A percentile compares a stretch with the other conserved stretches of the same genome.
phyloP scores from a whole-genome alignment of 352 stramenopile species.

The Peronospora belbahrii region DNA sequence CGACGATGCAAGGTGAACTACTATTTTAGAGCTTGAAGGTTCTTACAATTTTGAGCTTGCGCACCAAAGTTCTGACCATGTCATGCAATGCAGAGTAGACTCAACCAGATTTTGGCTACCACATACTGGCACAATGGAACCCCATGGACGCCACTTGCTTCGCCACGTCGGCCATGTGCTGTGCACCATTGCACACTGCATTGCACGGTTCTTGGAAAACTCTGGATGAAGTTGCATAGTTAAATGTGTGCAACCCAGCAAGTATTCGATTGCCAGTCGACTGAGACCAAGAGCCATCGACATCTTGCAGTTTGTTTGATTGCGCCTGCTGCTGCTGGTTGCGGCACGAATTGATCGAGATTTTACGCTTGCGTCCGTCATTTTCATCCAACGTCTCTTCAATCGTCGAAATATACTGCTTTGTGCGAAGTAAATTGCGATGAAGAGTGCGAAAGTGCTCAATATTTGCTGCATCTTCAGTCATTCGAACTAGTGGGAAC shows the following conservation, averaged over 20 bases:
- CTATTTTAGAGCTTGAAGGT: no score
- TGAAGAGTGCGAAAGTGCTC: conserved; percentile 34
- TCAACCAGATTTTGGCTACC: conserved; percentile 13
- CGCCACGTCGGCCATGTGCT: conserved; percentile 8
- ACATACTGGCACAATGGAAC: conserved; percentile 25
- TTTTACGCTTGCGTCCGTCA: conserved; percentile 31
- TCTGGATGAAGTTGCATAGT: conserved; percentile 29
- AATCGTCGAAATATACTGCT: neutral
- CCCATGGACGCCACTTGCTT: conserved; percentile 19
- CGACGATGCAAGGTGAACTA: no score
- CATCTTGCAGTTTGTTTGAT: conserved; percentile 5
- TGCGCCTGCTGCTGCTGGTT: conserved; percentile 16
- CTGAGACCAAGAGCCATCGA: conserved; percentile 5
- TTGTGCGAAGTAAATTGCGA: conserved; percentile 22
- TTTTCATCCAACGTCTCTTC: conserved; percentile 12
- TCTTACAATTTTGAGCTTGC: no score
- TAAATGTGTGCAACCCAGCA: conserved; percentile 30
- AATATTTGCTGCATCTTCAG: conserved; percentile 20
- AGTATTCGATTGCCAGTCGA: conserved; percentile 5
- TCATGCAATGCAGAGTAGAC: no score
- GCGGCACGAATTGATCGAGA: conserved; percentile 19
- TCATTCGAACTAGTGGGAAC: conserved; percentile 9
- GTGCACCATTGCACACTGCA: conserved; percentile 1
- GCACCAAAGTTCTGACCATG: no score
- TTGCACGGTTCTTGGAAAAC: conserved; percentile 14